Evolutionary conservation across 2,329 filamentous ascomycete species (phyloP).

Genomic region (Colletotrichum sansevieriae): DNA sequence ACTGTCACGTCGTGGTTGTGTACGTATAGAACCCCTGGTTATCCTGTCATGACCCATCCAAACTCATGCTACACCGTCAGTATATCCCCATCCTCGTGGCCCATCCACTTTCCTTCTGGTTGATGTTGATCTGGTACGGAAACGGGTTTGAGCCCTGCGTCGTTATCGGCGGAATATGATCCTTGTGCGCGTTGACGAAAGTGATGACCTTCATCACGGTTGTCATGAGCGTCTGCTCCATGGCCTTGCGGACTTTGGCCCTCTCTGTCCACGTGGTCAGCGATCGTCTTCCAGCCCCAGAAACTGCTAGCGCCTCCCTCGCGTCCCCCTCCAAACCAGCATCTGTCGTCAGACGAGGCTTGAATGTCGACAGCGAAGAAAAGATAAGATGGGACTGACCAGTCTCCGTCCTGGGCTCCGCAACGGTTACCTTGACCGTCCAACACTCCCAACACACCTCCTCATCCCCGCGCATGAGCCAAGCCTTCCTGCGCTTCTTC

Average conservation of each 20-base stretch:
- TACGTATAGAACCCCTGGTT: too few species aligned
- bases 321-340: not conserved
- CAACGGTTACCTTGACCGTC: slow-evolving; percentile 93
- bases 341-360: too few species aligned
- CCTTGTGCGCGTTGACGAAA: slow-evolving; percentile 88
- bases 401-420: slow-evolving; percentile 87
- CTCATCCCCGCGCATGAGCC: slow-evolving; percentile 85
- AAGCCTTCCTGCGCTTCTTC: slow-evolving; percentile 85
- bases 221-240: slow-evolving; percentile 89
- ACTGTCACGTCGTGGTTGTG: too few species aligned
- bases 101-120: slow-evolving; percentile 85
- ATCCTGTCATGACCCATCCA: too few species aligned
- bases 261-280: slow-evolving; percentile 71
- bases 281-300: not conserved
- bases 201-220: slow-evolving; percentile 91
- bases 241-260: slow-evolving; percentile 88
- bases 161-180: slow-evolving; percentile 97
- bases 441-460: slow-evolving; percentile 98
- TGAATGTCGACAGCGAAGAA: too few species aligned
- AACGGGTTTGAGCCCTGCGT: slow-evolving; percentile 95
- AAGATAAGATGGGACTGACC: slow-evolving; percentile 65
- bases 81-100: slow-evolving; percentile 83
- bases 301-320: not conserved
- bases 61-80: slow-evolving; percentile 48
- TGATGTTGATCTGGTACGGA: slow-evolving; percentile 91